Conservation (phyloP, 192 early-diverging fungal genomes). For the Chytriomyces sp. region DNA sequence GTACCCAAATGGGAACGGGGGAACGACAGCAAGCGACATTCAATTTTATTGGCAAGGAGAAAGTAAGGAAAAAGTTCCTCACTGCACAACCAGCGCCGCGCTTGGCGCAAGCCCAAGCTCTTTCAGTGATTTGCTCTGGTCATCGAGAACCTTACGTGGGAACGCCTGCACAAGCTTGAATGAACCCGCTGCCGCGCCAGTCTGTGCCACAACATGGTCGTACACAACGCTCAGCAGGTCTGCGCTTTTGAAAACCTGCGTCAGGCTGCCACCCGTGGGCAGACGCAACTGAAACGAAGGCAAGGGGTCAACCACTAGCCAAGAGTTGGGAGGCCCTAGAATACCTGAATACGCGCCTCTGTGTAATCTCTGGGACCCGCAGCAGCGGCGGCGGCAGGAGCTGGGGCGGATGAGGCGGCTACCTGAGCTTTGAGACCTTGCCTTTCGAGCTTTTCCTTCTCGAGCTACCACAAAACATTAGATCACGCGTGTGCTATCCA, state of each 20-base stretch:
- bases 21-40: no score
- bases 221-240: conserved; percentile 64
- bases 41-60: no score
- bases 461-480: no score
- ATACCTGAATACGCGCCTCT: conserved; percentile 75
- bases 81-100: conserved; percentile 58
- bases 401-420: conserved; percentile 33
- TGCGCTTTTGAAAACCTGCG: conserved; percentile 62
- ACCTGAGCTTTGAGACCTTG: conserved; percentile 30
- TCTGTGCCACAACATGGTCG: conserved; percentile 53
- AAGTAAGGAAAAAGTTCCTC: no score
- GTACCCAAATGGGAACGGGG: no score
- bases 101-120: conserved; percentile 70
- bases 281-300: conserved; percentile 55
- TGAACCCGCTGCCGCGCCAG: conserved; percentile 23
- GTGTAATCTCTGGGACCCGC: conserved; percentile 65
- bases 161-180: conserved; percentile 75
- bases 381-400: conserved; percentile 38
- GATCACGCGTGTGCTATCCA: background rate
- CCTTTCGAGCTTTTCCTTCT: conserved; percentile 39
- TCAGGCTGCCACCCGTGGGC: conserved; percentile 58
- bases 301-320: background rate
- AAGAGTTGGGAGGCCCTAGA: background rate
- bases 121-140: conserved; percentile 65
- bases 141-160: conserved; percentile 70